Conservation (phyloP, 805 yeast genomes). For the Lachancea mirantina region DNA sequence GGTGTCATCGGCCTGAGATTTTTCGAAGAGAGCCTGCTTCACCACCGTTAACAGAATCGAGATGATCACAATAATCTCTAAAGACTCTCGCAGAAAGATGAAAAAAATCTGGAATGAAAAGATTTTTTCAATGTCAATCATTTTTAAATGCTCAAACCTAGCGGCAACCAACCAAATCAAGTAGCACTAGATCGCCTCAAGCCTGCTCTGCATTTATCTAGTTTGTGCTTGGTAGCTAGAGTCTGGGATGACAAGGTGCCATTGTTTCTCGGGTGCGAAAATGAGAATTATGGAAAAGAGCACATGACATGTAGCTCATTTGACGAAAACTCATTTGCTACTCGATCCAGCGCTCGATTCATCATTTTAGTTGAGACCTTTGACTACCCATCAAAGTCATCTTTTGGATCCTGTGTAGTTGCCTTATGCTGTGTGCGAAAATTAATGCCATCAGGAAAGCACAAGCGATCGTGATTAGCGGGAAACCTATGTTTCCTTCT, state of each 20-base stretch:
- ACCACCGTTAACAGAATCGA: conserved; percentile 68
- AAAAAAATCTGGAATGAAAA: conserved; percentile 71
- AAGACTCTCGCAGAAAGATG: conserved; percentile 63
- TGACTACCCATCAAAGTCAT: conserved; percentile 57
- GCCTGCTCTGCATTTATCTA: too few relatives aligned
- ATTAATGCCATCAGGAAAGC: conserved; percentile 41
- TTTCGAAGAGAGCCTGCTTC: conserved; percentile 47
- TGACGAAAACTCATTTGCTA: too few relatives aligned
- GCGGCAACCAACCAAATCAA: too few relatives aligned
- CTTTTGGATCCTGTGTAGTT: conserved; percentile 58
- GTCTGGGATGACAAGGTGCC: too few relatives aligned
- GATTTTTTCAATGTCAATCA: conserved; percentile 35
- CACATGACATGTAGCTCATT: too few relatives aligned
- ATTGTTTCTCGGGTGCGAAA: too few relatives aligned
- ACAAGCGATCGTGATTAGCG: conserved; percentile 36
- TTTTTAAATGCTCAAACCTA: conserved; percentile 3
- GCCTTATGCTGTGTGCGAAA: conserved; percentile 47
- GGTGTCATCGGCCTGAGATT: conserved; percentile 18
- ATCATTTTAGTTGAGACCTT: conserved; percentile 1
- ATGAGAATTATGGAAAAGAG: too few relatives aligned
- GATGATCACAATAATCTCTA: conserved; percentile 70
- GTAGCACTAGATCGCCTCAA: too few relatives aligned
- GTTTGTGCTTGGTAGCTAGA: too few relatives aligned
- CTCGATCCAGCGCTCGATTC: too few relatives aligned
- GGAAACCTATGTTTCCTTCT: conserved; percentile 66